Conservation (phyloP, 495 filamentous ascomycete genomes). For the Saxispiralis lemnorum region DNA sequence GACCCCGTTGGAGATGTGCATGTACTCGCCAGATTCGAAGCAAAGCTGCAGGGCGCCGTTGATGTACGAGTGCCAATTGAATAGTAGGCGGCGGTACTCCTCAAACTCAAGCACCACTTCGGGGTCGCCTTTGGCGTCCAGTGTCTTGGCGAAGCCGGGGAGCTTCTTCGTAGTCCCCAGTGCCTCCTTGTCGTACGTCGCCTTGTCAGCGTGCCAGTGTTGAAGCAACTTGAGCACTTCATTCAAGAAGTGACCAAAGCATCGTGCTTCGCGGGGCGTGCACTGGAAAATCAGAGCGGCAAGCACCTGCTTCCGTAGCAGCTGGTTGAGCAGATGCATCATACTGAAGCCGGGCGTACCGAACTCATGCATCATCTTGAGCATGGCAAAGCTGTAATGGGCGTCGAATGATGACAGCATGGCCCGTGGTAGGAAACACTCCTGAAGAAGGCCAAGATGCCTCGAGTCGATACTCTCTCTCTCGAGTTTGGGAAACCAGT, state of each 20-base stretch:
- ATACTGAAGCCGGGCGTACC: constrained; percentile 77
- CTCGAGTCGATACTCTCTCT: constrained; percentile 37
- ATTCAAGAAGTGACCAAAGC: constrained; percentile 73
- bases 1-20: constrained; percentile 94
- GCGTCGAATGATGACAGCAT: constrained; percentile 72
- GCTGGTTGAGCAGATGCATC: constrained; percentile 60
- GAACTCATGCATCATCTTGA: constrained; percentile 66
- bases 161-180: constrained; percentile 43
- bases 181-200: constrained; percentile 63
- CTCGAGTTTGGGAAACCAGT: constrained; percentile 57
- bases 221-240: constrained; percentile 60
- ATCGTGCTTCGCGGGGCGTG: constrained; percentile 76
- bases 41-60: constrained; percentile 59
- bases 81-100: constrained; percentile 65
- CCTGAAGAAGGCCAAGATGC: constrained; percentile 60
- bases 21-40: constrained; percentile 64
- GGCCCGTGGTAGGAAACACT: constrained; percentile 77
- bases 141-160: constrained; percentile 49
- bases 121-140: constrained; percentile 42
- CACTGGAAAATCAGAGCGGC: constrained; percentile 69
- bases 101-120: constrained; percentile 46
- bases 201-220: constrained; percentile 65
- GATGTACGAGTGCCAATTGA: constrained; percentile 75
- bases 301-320: constrained; percentile 67
- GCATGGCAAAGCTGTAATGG: constrained; percentile 66